Base-by-base conservation (phyloP, 257 asterid genomes). In the Anisodus acutangulus region DNA sequence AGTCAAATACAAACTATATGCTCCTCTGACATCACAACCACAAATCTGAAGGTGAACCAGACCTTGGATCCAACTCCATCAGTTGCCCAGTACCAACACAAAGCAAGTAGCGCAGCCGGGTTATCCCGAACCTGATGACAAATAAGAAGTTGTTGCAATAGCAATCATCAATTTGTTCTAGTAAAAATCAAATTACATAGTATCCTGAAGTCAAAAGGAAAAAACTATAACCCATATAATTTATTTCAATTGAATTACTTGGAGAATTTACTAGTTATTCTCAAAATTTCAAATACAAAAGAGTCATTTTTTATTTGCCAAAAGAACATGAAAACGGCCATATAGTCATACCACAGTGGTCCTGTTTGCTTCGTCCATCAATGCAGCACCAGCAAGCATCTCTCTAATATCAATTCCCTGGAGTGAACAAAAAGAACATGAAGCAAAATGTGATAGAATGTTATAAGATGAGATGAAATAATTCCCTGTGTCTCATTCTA, bases 41-140 rank as follows among this genome's bases (percentile, higher is more conserved):
- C 64, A 78, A 47, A 85, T 59, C 78, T 57, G 59, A 80, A 86
- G 79, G 85, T 57, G 79, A 87, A 80, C 31, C 90, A 76, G 82
- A 97, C 99, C 99, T 97, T 95, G 22, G 98, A 91, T 85, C 99
- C 98, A 49, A 94, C 87, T 86, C 99, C 98, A 88, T 92, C 95
- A 70, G 98, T 89, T 10, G 93, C 95, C 99, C 99, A 97, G 85
- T 94, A 97, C 98, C 99, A 95, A 86, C 98, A 97, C 83, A 95
- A 83, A 64, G 99, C 98, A 35, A 97, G 96, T 88, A 97, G 87
- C 1, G 98, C 97, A 60, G 99, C 98, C 3, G 99, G 99, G 85
- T 97, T 97, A 87, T 94, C 86, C 88, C 84, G 93, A 88, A 92
- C 93, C 98, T 97, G 91, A 69, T 86, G 49, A 86, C 51, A 78